Base-by-base conservation (phyloP, 2,329 filamentous ascomycete species). In the Epichloe amarillans region DNA sequence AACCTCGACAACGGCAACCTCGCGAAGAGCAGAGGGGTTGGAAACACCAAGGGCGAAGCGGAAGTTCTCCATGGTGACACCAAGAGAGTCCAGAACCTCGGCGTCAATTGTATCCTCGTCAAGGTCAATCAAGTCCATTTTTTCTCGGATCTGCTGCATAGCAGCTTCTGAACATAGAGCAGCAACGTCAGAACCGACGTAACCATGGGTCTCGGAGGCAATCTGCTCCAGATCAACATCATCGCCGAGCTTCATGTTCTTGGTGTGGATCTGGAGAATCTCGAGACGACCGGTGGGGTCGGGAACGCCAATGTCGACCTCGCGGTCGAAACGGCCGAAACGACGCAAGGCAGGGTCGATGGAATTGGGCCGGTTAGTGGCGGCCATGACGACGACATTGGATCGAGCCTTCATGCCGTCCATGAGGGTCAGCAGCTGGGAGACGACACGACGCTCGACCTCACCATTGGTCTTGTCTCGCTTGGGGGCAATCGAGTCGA, bases 1-100 rank as follows among this genome's bases (percentile, higher is more conserved):
- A 63, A 97, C 91, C 72, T 98, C 94, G 70, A 98, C 94, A 60
- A 98, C 93, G 50, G 93, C 93, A 63, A 98, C 93, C 73, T 98
- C 93, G 70, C 93, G 93, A 51, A 98, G 88, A 59, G 93, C 93
- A 57, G 93, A 97, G 62, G 93, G 93, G 80, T 98, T 98, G 71
- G 90, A 96, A 54, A 96, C 90, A 62, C 93, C 93, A 47, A 98
- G 86, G 54, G 93, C 91, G 64, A 95, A 98, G 62, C 90, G 87
- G 88, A 98, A 98, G 81, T 98, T 98, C 72, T 98, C 93, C 88
- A 97, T 97, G 55, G 93, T 98, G 46, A 98, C 93, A 68, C 93
- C 93, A 45, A 98, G 83, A 44, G 93, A 97, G 72, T 98, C 93
- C 50, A 98, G 81, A 49, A 98, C 93, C 74, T 98, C 93, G 33